These are phyloP conservation scores for Lactarius akahatsu DNA, from an alignment of 768 basidiomycete species.

Conservation along the genomic window DNA sequence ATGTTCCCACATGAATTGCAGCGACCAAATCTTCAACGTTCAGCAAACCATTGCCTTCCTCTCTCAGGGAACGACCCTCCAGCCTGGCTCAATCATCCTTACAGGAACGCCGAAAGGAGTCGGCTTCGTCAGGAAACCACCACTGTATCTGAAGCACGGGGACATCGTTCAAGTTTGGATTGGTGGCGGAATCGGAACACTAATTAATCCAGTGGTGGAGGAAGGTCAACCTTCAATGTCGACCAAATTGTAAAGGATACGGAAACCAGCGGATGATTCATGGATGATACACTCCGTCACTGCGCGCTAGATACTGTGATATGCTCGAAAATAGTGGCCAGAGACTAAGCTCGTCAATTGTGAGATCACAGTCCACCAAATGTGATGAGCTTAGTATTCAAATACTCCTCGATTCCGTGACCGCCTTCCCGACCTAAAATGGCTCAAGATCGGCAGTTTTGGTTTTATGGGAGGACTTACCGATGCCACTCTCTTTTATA, in stretches of 20 bases:
- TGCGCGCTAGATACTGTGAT: not conserved
- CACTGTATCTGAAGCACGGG: slow-evolving; percentile 67
- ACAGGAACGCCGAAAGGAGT: slow-evolving; percentile 84
- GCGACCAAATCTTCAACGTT: slow-evolving; percentile 80
- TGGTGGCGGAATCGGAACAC: slow-evolving; percentile 71
- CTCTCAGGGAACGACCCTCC: slow-evolving; percentile 81
- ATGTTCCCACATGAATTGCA: slow-evolving; percentile 34
- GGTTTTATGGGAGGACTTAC: slow-evolving; percentile 37
- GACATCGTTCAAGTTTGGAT: slow-evolving; percentile 71
- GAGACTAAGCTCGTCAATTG: not conserved
- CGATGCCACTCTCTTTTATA: slow-evolving; percentile 83
- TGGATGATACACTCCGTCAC: not conserved
- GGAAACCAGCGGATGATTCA: not conserved
- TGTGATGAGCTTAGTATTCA: slow-evolving; percentile 77
- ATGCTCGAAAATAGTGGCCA: not conserved
- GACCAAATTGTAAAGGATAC: slow-evolving; percentile 42
- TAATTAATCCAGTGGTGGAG: slow-evolving; percentile 76
- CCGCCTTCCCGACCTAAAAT: slow-evolving; percentile 73
- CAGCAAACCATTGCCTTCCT: slow-evolving; percentile 76
- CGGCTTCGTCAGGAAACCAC: slow-evolving; percentile 72
- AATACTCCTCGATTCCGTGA: slow-evolving; percentile 88
- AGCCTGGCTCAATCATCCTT: slow-evolving; percentile 77
- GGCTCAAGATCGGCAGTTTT: slow-evolving; percentile 6
- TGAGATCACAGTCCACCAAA: slow-evolving; percentile 62
- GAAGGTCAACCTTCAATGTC: slow-evolving; percentile 42